Conservation (phyloP, 2,329 filamentous ascomycete genomes). For the Passalora sequoiae region DNA sequence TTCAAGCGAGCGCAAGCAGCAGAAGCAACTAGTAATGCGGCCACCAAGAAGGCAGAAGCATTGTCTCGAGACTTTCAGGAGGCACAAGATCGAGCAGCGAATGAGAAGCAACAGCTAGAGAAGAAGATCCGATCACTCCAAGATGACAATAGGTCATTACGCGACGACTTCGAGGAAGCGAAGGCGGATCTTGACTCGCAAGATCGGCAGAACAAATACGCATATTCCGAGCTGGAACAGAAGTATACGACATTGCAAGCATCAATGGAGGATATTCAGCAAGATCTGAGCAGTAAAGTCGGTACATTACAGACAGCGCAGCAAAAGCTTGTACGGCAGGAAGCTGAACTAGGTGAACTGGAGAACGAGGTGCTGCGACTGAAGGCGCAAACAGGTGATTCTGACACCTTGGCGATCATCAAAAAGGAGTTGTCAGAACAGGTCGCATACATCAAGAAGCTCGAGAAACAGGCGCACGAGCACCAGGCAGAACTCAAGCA, state of each 20-base stretch:
- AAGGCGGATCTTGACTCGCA: slow-evolving; percentile 67
- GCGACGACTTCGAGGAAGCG: slow-evolving; percentile 79
- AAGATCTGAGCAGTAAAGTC: slow-evolving; percentile 55
- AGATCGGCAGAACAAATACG: slow-evolving; percentile 59
- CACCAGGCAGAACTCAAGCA: slow-evolving; percentile 75
- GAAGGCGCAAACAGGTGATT: slow-evolving; percentile 81
- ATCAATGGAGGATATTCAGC: slow-evolving; percentile 53
- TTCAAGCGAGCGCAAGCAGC: slow-evolving; percentile 60
- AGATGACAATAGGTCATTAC: slow-evolving; percentile 66
- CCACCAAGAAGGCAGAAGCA: slow-evolving; percentile 51
- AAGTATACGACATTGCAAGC: slow-evolving; percentile 53
- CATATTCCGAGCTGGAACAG: slow-evolving; percentile 56
- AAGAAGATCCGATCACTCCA: slow-evolving; percentile 52
- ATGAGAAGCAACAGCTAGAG: slow-evolving; percentile 53
- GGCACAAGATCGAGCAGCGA: slow-evolving; percentile 48
- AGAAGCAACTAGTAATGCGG: slow-evolving; percentile 49
- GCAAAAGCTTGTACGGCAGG: slow-evolving; percentile 61
- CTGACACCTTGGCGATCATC: slow-evolving; percentile 77
- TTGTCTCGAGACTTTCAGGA: slow-evolving; percentile 53
- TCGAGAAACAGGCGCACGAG: slow-evolving; percentile 76
- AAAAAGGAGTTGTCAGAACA: slow-evolving; percentile 86
- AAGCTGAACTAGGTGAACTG: slow-evolving; percentile 65
- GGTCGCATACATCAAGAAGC: slow-evolving; percentile 77
- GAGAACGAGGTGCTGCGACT: slow-evolving; percentile 79
- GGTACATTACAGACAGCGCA: slow-evolving; percentile 57